Evolutionary conservation across 2,329 filamentous ascomycete species (phyloP).

Genomic region (Mollisiaceae sp.): DNA sequence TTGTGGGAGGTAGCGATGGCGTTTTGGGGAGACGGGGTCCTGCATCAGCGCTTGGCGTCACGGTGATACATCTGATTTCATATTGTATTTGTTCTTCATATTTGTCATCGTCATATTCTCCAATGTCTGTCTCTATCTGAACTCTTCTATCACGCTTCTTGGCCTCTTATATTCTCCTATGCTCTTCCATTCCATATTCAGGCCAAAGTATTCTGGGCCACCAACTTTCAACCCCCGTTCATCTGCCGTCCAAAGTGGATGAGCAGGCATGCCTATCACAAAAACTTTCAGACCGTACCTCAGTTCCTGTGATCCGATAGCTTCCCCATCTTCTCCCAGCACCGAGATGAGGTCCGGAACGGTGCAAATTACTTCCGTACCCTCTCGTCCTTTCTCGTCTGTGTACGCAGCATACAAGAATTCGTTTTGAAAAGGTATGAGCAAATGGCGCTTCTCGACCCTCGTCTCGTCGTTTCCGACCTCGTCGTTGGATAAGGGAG

Average conservation of each 20-base stretch:
- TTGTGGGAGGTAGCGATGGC: neutral
- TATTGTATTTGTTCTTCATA: neutral
- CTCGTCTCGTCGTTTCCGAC: neutral
- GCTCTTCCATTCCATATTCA: slow-evolving; percentile 21
- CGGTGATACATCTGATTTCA: neutral
- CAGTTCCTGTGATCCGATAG: slow-evolving; percentile 53
- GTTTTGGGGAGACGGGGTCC: neutral
- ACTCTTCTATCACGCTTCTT: slow-evolving; percentile 25
- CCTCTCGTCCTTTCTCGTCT: slow-evolving; percentile 38
- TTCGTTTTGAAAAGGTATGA: slow-evolving; percentile 51
- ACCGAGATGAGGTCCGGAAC: slow-evolving; percentile 46
- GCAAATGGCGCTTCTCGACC: slow-evolving; percentile 33
- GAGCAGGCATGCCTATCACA: slow-evolving; percentile 54
- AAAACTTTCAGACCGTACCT: slow-evolving; percentile 54
- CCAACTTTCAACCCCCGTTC: slow-evolving; percentile 44
- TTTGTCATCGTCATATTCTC: neutral
- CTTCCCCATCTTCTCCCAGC: slow-evolving; percentile 49
- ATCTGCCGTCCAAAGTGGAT: slow-evolving; percentile 51
- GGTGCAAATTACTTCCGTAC: slow-evolving; percentile 27
- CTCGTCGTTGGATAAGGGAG: slow-evolving; percentile 41
- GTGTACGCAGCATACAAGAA: slow-evolving; percentile 47
- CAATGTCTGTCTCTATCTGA: neutral
- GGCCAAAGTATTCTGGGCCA: slow-evolving; percentile 45
- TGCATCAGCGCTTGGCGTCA: neutral
- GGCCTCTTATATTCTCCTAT: slow-evolving; percentile 22